A percentile compares a stretch with the other conserved stretches of the same genome.
These are phyloP conservation scores for Lichtheimia hyalospora DNA, from an alignment of 371 early-diverging fungal genomes.

Conservation along the genomic window DNA sequence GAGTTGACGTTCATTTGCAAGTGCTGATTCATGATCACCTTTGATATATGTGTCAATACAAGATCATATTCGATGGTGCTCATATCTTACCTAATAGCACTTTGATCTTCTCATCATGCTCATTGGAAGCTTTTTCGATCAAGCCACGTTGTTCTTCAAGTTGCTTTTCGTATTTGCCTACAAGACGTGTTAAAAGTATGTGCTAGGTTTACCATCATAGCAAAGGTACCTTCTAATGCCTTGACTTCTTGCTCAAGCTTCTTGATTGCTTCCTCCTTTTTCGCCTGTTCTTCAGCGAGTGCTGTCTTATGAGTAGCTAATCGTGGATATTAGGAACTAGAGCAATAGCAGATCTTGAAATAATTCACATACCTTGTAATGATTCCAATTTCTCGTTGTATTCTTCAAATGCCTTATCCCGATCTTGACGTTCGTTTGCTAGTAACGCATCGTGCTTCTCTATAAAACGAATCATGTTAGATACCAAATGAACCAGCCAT, in stretches of 20 bases:
- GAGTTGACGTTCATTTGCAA: no score
- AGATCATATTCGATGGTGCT: no score
- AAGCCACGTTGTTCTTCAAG: not conserved
- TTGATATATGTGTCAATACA: no score
- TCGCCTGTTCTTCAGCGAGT: not conserved
- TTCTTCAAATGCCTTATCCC: not conserved
- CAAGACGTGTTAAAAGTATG: no score
- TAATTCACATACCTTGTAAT: not conserved
- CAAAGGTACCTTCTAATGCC: not conserved
- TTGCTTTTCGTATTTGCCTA: not conserved
- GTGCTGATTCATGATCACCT: no score
- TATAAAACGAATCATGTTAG: not conserved
- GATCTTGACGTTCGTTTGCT: not conserved
- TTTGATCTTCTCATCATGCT: no score
- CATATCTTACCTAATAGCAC: no score
- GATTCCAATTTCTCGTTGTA: not conserved
- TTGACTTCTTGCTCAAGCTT: not conserved
- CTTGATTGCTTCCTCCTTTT: not conserved
- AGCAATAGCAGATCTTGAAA: no score
- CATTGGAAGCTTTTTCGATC: no score
- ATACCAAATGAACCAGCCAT: no score
- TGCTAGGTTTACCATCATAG: no score
- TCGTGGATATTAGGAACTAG: no score
- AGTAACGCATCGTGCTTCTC: not conserved
- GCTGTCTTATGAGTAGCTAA: not conserved